Evolutionary conservation across 2,329 filamentous ascomycete genomes (phyloP), one percentile per base, ranked within the genome.

Genomic region (Sordariomycetes sp.): DNA sequence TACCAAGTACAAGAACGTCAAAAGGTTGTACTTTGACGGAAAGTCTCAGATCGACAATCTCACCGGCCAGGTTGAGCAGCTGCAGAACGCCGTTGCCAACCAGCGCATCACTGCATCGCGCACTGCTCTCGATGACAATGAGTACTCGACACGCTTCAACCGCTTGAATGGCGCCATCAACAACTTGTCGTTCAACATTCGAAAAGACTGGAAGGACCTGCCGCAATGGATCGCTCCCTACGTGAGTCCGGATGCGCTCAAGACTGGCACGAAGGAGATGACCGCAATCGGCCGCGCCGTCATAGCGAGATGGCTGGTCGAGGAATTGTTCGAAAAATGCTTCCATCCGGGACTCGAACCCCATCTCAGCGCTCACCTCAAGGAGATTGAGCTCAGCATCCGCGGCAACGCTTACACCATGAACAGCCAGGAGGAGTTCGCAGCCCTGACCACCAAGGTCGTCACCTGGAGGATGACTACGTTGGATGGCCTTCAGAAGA

Each of bases 21-120:
- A 98, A 66, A 80, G 87, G 36, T 84, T 95, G 48, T 98, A 95
- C 55, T 96, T 96, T 56, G 92, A 96, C 43, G 87, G 90, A 51
- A 92, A 94, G 53, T 72, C 79, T 12, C 88, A 95, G 59, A 90
- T 96, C 35, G 88, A 95, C 50, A 77, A 83, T 48, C 82, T 94
- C 47, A 83, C 81, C 44, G 72, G 79, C 14, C 88, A 95, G 58
- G 84, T 96, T 17, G 90, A 95, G 56, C 83, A 92, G 48, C 71
- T 98, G 14, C 92, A 98, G 56, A 96, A 98, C 56, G 92, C 87
- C n/a, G 75, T 98, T 34, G 92, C 92, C 38, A 92, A 94, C 57
- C 92, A 96, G 59, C 82, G 90, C 38, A 80, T 98, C 57, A 92
- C 92, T 4, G 83, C 93, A 53, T 96, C 90, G 16, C 83, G 88